Evolutionary conservation across 768 basidiomycete species (phyloP), one percentile per base, ranked within the genome.

Genomic region (Crucibulum laeve): DNA sequence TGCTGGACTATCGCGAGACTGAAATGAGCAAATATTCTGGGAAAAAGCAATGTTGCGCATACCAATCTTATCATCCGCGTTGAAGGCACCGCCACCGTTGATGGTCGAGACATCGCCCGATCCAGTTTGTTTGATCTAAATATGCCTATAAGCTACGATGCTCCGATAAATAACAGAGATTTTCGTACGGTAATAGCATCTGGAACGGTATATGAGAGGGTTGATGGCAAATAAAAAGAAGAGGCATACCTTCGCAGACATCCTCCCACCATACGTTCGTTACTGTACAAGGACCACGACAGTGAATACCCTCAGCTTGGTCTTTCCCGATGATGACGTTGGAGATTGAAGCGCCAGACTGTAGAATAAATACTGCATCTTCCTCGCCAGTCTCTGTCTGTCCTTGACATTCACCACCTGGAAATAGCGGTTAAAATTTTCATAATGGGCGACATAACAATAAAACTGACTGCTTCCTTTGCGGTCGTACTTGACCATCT

Each of bases 241-340:
- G 13, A 38, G 39, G 19, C 41, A 23, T 39, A 60, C 57, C 59
- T 47, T 60, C 59, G 30, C 59, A 60, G 41, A 60, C 59, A 44
- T 60, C 59, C 40, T 60, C 59, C 57, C 55, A 59, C 57, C 59
- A 60, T 35, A 60, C 59, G 25, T 60, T 60, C 13, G 57, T 60
- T 7, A 60, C 55, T 17, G 55, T 58, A 37, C 59, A 60, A 7
- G 59, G 46, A 10, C 59, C 59, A 42, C 55, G 55, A 30, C 59
- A 60, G 43, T 60, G 59, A 22, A 60, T 60, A 36, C 57, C 58
- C 44, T 60, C 59, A 32, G 59, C 57, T 46, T 60, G 59, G 28
- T 51, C 52, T 36, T 55, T 53, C 18, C 58, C 58, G 17, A 60
- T 60, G 25, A 60, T 58, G 21, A 60, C 56, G 34, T 60, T 60